phyloP scores from a whole-genome alignment of 2,329 filamentous ascomycete species.

The Beauveria sp. region DNA sequence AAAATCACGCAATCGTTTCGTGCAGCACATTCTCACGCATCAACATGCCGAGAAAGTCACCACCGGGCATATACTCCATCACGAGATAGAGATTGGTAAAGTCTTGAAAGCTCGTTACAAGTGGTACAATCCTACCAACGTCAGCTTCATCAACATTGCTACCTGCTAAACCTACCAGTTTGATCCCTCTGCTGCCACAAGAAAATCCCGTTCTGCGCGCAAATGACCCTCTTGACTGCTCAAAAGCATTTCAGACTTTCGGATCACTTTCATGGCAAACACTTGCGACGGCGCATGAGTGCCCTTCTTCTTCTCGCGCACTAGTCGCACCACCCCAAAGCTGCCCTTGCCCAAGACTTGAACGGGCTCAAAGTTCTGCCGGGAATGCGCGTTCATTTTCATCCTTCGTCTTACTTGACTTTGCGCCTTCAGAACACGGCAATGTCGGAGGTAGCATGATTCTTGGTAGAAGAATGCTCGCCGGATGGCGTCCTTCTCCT shows the following conservation, averaged over 20 bases:
- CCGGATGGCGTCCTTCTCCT: slow-evolving; percentile 47
- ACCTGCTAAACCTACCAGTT: slow-evolving; percentile 48
- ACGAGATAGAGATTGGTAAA: slow-evolving; percentile 77
- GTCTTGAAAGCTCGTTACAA: slow-evolving; percentile 88
- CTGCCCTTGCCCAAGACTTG: slow-evolving; percentile 86
- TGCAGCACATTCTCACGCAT: slow-evolving; percentile 77
- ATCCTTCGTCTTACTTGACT: slow-evolving; percentile 26
- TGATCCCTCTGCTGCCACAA: slow-evolving; percentile 82
- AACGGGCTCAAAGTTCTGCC: slow-evolving; percentile 60
- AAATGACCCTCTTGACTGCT: slow-evolving; percentile 90
- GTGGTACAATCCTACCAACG: slow-evolving; percentile 63
- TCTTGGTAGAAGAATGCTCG: slow-evolving; percentile 59
- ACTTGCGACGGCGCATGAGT: slow-evolving; percentile 42
- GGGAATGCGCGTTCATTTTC: slow-evolving; percentile 12
- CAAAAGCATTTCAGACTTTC: slow-evolving; percentile 85
- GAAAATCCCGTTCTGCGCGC: slow-evolving; percentile 82
- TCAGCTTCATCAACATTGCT: not conserved
- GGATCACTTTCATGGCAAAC: slow-evolving; percentile 95
- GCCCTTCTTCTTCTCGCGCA: slow-evolving; percentile 52
- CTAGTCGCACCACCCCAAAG: slow-evolving; percentile 85
- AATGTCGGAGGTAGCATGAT: slow-evolving; percentile 66
- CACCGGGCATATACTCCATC: slow-evolving; percentile 98
- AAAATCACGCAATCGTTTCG: slow-evolving; percentile 74
- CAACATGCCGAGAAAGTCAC: slow-evolving; percentile 82
- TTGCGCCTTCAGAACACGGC: slow-evolving; percentile 59